Base-by-base conservation (phyloP, 2,329 filamentous ascomycete species). In the Aschersonia sp. region DNA sequence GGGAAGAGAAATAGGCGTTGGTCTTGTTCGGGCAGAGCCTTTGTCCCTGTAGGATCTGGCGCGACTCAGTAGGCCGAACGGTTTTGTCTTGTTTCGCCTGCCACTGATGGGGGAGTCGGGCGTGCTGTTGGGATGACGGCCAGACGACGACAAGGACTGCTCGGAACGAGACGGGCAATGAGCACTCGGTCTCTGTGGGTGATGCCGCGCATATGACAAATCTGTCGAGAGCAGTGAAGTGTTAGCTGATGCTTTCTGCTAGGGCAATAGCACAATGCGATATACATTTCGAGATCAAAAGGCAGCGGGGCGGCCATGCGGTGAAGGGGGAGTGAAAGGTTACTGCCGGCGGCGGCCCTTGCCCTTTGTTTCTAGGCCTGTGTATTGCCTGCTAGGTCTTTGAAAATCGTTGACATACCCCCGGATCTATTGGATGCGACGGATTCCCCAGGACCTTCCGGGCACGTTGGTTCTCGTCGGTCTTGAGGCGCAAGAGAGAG, bases 41-140 rank as follows among this genome's bases (percentile, higher is more conserved):
- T 69, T 75, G 51, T 75, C 73, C 52, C 69, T 70, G 50, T 71
- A 63, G 20, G 76, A 79, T 53, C 66, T 70, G 50, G 69, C 69
- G 42, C 77, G 74, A 50, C 68, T 66, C 12, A 80, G 60, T 30
- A 75, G 62, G 28, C 67, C 66, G 59, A 80, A 80, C 6, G 73
- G 66, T 51, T 79, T 80, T 10, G 71, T 67, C 55, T 78, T 79
- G 54, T 58, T 64, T 58, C 69, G 75, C 60, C 70, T 74, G 28
- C 60, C 56, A 4, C 61, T 59, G 28, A 40, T n/a, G n/a, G 61
- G 56, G 20, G 52, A 65, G 58, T 52, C 54, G 28, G 58, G 53
- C 47, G 58, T 47, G 44, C 56, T 55, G 47, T 78, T 74, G 59
- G 65, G 60, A 44, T 78, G 74, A 48, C 61, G 59, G n/a, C 65